Evolutionary conservation across 140 eudicot species (phyloP).

Genomic region (Erigeron philadelphicus): DNA sequence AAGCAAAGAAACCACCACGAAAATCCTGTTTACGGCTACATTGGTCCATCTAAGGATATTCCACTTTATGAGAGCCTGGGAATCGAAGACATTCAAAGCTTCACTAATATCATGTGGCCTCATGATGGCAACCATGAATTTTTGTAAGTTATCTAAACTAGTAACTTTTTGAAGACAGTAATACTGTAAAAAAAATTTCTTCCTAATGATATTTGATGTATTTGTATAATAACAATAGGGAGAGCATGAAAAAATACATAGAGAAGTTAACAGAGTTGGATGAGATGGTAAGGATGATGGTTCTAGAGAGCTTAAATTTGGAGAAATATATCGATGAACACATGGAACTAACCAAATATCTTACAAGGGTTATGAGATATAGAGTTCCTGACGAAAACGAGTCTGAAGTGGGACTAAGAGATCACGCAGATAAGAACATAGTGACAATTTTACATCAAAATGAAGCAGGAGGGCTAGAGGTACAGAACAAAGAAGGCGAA

Average conservation of each 20-base stretch:
- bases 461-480: constrained; percentile 60
- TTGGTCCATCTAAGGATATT: constrained; percentile 42
- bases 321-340: constrained; percentile 54
- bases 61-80: constrained; percentile 57
- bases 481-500: constrained; percentile 42
- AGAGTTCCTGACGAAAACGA: constrained; percentile 45
- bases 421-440: constrained; percentile 68
- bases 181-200: too few relatives aligned
- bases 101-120: constrained; percentile 54
- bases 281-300: constrained; percentile 47
- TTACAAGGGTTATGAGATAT: constrained; percentile 51
- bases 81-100: constrained; percentile 42
- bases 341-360: constrained; percentile 47
- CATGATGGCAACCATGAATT: constrained; percentile 40
- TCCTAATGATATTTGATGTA: too few relatives aligned
- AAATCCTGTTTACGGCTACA: constrained; percentile 53
- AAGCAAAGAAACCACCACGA: constrained; percentile 41
- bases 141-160: constrained; percentile 24
- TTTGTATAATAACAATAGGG: constrained; percentile 10
- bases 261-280: constrained; percentile 37
- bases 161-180: too few relatives aligned
- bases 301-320: constrained; percentile 46
- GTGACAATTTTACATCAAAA: constrained; percentile 61
- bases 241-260: constrained; percentile 18
- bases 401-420: constrained; percentile 44